Base-by-base conservation (phyloP, 2,329 filamentous ascomycete species). In the Colletotrichum aenigma region DNA sequence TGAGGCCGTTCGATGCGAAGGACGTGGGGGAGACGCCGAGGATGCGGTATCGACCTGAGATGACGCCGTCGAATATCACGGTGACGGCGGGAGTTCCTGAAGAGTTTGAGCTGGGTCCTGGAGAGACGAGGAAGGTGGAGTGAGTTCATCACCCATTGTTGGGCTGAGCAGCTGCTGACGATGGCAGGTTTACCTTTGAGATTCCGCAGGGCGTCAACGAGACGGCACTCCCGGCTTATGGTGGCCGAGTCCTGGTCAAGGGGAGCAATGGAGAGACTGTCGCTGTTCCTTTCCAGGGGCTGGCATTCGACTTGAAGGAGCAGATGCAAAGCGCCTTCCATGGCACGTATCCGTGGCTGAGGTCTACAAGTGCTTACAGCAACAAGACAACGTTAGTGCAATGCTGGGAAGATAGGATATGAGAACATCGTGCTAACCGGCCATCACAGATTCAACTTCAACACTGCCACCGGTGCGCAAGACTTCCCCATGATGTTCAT, bases 201-300 rank as follows among this genome's bases (percentile, higher is more conserved):
- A 78, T 77, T 4, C 83, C 82, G 9, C 38, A 71, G 26, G 79
- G 78, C 26, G 81, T 82, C 60, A 81, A 83, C 32, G 32, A 80
- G 6, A 78, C 78, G 3, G 79, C 78, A 3, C 73, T 85, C 16
- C 83, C 83, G 4, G 76, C 82, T 7, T 84, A 85, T 62, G 81
- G 82, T 32, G 83, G 84, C 24, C 83, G 82, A 60, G 78, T 85
- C 15, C 74, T 83, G 28, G 77, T 84, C 70, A 80, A 79, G 30
- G 79, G 79, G 10, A 80, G 79, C 74, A 81, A 81, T 9, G 82
- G 81, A 8, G 83, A 85, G 71, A 77, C 80, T 13, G 78, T 84
- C 8, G 80, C 78, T 8, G 78, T 84, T 8, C 83, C 83, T 0
- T 84, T 74, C 1, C 76, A 77, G 15, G 76, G 74, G 1, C 18